Base-by-base conservation (phyloP, 176 grass and related monocot species). In the Musa troglodytarum region DNA sequence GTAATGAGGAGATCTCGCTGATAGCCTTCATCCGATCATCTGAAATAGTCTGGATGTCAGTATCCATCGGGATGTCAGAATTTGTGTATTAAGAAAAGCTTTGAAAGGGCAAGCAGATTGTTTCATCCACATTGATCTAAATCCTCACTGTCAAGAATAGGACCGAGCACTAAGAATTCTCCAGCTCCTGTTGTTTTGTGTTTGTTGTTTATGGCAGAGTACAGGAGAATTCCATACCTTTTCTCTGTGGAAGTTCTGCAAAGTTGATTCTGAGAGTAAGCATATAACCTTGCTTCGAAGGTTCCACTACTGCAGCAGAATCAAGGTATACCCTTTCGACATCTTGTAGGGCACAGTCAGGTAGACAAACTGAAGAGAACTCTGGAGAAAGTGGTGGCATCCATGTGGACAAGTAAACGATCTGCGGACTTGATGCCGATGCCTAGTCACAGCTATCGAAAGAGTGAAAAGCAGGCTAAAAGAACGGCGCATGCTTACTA, bases 181-280 rank as follows among this genome's bases (percentile, higher is more conserved):
- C 24, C 55, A 16, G 21, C 14, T 6, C 2, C 3, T 16, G 4
- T 10, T 12, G 10, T 0, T 21, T 50, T 50, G 13, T n/a, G 1
- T 70, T 51, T 19, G 12, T 70, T 74, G 17, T 75, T 34, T 58
- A 22, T 59, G 29, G 29, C 20, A 15, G 15, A 49, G 12, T 20
- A 59, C 10, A 34, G 11, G 28, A 29, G 11, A 9, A 24, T 53
- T 58, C 34, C 11, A 2, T 87, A 91, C 92, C 92, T 81, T 89
- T 86, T 0, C 29, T 74, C 7, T 81, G 78, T 19, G 84, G 20
- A 16, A 94, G 82, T 68, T 77, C 78, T 23, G 80, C 77, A 85
- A 98, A 94, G 73, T 98, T 87, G 4, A 98, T 88, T 52, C 73
- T 93, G 54, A 98, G 82, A 9, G 95, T 98, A 76, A 98, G 73